Evolutionary conservation across 495 filamentous ascomycete genomes (phyloP).

Genomic region (Penicillium riverlandense): DNA sequence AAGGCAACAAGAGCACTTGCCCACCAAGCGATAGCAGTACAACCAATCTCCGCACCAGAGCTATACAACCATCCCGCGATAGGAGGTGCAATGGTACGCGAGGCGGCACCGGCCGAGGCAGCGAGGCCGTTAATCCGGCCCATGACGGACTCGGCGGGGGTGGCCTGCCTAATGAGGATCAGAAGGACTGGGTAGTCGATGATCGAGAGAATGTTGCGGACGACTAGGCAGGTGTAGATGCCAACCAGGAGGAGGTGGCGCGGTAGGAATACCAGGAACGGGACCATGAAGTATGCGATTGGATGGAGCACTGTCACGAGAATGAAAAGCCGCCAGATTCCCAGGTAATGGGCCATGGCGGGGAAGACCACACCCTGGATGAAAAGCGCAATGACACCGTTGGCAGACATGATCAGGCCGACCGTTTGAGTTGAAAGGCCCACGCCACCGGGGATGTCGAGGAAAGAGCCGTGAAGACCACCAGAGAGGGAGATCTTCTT

Average conservation of each 20-base stretch:
- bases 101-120: constrained; percentile 69
- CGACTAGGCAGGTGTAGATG: constrained; percentile 64
- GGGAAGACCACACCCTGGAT: constrained; percentile 76
- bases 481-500: constrained; percentile 27
- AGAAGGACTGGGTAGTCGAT: constrained; percentile 71
- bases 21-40: constrained; percentile 76
- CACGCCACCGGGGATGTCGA: constrained; percentile 65
- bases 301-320: constrained; percentile 70
- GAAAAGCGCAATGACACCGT: constrained; percentile 71
- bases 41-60: constrained; percentile 55
- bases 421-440: constrained; percentile 66
- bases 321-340: constrained; percentile 66
- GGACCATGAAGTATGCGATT: constrained; percentile 67
- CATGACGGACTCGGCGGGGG: constrained; percentile 55
- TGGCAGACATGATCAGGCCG: constrained; percentile 71
- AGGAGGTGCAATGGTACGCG: constrained; percentile 69
- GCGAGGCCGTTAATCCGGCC: constrained; percentile 79
- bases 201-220: constrained; percentile 72
- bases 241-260: constrained; percentile 48
- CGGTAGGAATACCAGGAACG: constrained; percentile 59
- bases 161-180: constrained; percentile 79
- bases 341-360: constrained; percentile 59
- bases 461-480: constrained; percentile 21
- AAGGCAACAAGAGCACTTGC: constrained; percentile 63
- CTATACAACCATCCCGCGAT: constrained; percentile 71